These are phyloP conservation scores for Paramecium pentaurelia DNA, from an alignment of 73 alveolate genomes.

Conservation along the genomic window DNA sequence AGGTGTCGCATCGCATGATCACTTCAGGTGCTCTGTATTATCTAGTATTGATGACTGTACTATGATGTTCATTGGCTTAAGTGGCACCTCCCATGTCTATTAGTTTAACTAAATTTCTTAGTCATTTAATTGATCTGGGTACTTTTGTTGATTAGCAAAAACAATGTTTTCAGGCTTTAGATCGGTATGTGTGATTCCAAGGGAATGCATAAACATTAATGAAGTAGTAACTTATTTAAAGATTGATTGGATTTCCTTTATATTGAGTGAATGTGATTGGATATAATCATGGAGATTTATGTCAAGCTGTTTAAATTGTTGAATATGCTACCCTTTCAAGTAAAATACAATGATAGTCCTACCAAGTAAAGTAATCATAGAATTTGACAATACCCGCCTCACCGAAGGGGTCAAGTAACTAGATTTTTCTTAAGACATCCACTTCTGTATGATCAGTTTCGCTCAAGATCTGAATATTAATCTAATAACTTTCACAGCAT, in stretches of 20 bases:
- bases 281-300: neutral
- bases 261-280: neutral
- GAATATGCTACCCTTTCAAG: slow-evolving; percentile 36
- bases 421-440: slow-evolving; percentile 11
- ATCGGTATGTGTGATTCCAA: slow-evolving; percentile 95
- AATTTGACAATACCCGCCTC: slow-evolving; percentile 40
- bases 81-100: slow-evolving; percentile 98
- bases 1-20: slow-evolving; percentile 76
- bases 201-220: slow-evolving; percentile 6
- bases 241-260: neutral
- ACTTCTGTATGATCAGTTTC: slow-evolving; percentile 45
- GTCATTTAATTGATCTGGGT: slow-evolving; percentile 38
- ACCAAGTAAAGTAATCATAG: slow-evolving; percentile 22
- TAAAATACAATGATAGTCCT: slow-evolving; percentile 22
- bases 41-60: slow-evolving; percentile 90
- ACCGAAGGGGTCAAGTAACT: slow-evolving; percentile 13
- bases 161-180: slow-evolving; percentile 96
- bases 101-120: slow-evolving; percentile 73
- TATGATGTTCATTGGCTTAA: slow-evolving; percentile 75
- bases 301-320: slow-evolving; percentile 28
- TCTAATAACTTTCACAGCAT: slow-evolving; percentile 39
- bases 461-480: slow-evolving; percentile 39
- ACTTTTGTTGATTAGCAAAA: slow-evolving; percentile 67
- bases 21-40: slow-evolving; percentile 99
- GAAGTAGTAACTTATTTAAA: neutral